Evolutionary conservation across 192 early-diverging fungal genomes (phyloP).

Genomic region (Coemansia sp.): DNA sequence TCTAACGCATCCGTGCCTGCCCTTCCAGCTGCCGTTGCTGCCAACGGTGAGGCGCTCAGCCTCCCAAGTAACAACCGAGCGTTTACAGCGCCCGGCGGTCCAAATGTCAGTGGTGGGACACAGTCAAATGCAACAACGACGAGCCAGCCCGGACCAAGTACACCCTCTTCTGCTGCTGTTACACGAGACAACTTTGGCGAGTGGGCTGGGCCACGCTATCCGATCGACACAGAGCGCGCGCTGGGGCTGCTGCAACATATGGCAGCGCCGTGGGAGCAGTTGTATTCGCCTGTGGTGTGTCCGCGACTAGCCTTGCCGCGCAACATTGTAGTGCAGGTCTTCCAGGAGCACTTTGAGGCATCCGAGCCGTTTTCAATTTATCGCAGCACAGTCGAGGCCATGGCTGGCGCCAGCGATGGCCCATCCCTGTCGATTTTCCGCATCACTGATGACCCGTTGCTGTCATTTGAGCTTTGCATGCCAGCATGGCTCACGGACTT

Average conservation of each 20-base stretch:
- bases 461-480: conserved; percentile 66
- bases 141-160: not conserved
- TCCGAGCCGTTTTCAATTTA: conserved; percentile 42
- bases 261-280: conserved; percentile 42
- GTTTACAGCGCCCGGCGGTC: conserved; percentile 11
- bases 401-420: not conserved
- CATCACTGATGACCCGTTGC: conserved; percentile 28
- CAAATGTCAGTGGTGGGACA: not conserved
- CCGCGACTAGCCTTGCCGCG: conserved; percentile 45
- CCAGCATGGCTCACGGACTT: conserved; percentile 87
- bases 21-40: not conserved
- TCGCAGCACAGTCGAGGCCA: conserved; percentile 19
- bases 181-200: conserved; percentile 12
- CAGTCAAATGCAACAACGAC: not conserved
- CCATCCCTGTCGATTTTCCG: conserved; percentile 29
- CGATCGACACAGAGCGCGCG: conserved; percentile 47
- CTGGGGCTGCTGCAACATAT: conserved; percentile 31
- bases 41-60: not conserved
- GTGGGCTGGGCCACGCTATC: conserved; percentile 41
- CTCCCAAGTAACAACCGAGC: conserved; percentile 13
- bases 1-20: not conserved
- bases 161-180: not conserved
- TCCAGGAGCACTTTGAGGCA: conserved; percentile 29
- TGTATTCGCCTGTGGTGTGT: conserved; percentile 46
- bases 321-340: conserved; percentile 25